A percentile compares a stretch with the other conserved stretches of the same genome.
phyloP scores from a whole-genome alignment of 371 early-diverging fungal species.

The Syncephalastrum contaminatum region DNA sequence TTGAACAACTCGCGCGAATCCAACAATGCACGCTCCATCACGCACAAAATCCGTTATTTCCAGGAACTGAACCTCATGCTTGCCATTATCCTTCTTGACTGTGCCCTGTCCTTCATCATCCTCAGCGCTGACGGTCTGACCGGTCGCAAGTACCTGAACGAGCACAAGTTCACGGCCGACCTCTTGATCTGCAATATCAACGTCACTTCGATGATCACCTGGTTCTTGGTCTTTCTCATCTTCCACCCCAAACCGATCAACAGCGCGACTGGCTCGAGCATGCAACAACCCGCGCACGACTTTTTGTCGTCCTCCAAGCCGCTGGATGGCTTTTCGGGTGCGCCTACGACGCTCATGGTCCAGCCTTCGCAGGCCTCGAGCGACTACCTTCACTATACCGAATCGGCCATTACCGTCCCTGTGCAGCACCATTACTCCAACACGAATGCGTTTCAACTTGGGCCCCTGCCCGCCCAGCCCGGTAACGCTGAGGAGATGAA shows the following conservation, averaged over 20 bases:
- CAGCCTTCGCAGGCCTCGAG: slow-evolving; percentile 24
- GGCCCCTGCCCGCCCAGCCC: background rate
- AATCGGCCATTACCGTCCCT: slow-evolving; percentile 13
- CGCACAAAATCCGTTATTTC: slow-evolving; percentile 40
- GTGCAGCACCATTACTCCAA: slow-evolving; percentile 1
- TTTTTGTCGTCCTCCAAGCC: slow-evolving; percentile 17
- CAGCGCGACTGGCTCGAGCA: slow-evolving; percentile 2
- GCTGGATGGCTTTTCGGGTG: slow-evolving; percentile 12
- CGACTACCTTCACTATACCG: slow-evolving; percentile 21
- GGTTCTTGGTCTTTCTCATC: slow-evolving; percentile 33
- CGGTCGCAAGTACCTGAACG: slow-evolving; percentile 23
- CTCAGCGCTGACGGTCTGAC: slow-evolving; percentile 45
- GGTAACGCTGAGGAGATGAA: background rate
- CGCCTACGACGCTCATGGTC: slow-evolving; percentile 11
- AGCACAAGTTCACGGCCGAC: slow-evolving; percentile 41
- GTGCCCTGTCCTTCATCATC: slow-evolving; percentile 30
- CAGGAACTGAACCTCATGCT: slow-evolving; percentile 47
- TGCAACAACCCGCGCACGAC: slow-evolving; percentile 19
- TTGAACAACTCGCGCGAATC: slow-evolving; percentile 22
- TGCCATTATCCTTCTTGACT: slow-evolving; percentile 28
- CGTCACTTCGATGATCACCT: slow-evolving; percentile 20
- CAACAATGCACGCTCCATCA: slow-evolving; percentile 31
- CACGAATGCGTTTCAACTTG: background rate
- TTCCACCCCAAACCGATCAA: slow-evolving; percentile 27
- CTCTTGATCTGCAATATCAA: slow-evolving; percentile 46